Evolutionary conservation across 129 eudicot species (phyloP).

Genomic region (Calendula officinalis): DNA sequence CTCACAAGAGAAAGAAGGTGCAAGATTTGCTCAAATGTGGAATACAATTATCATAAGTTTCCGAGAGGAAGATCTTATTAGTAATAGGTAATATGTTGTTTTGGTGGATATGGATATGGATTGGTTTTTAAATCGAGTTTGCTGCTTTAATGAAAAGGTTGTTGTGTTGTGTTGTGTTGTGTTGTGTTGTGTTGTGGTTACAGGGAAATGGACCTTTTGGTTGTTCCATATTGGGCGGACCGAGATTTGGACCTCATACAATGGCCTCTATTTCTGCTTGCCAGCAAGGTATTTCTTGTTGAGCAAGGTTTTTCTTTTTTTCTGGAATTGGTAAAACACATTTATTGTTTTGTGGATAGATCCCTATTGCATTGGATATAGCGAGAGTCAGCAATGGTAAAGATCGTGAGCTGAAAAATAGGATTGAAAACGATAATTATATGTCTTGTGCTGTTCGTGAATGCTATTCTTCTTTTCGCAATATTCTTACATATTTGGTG

Average conservation of each 20-base stretch:
- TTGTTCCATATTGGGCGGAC: conserved; percentile 96
- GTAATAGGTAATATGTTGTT: conserved; percentile 46
- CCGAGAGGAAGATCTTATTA: conserved; percentile 87
- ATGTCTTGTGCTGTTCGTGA: conserved; percentile 35
- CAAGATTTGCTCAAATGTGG: conserved; percentile 95
- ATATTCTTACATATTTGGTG: conserved; percentile 58
- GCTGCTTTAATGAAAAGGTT: not conserved
- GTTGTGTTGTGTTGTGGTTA: conserved; percentile 2
- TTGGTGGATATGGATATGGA: not conserved
- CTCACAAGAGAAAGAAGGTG: conserved; percentile 72
- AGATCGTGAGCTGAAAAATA: conserved; percentile 76
- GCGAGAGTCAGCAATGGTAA: conserved; percentile 87
- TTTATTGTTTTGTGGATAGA: conserved; percentile 32
- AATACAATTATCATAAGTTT: conserved; percentile 84
- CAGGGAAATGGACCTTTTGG: conserved; percentile 95
- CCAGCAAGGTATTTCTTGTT: conserved; percentile 70
- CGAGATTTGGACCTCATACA: conserved; percentile 70
- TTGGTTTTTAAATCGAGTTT: not conserved
- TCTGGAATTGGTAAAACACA: not conserved
- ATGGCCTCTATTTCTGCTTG: conserved; percentile 93
- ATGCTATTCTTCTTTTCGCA: conserved; percentile 77
- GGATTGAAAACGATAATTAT: conserved; percentile 60
- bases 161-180: no score
- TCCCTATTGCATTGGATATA: conserved; percentile 92
- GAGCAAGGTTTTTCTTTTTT: no score